These are phyloP conservation scores for Sambucus nigra DNA, from an alignment of 129 eudicot species.

Conservation along the genomic window DNA sequence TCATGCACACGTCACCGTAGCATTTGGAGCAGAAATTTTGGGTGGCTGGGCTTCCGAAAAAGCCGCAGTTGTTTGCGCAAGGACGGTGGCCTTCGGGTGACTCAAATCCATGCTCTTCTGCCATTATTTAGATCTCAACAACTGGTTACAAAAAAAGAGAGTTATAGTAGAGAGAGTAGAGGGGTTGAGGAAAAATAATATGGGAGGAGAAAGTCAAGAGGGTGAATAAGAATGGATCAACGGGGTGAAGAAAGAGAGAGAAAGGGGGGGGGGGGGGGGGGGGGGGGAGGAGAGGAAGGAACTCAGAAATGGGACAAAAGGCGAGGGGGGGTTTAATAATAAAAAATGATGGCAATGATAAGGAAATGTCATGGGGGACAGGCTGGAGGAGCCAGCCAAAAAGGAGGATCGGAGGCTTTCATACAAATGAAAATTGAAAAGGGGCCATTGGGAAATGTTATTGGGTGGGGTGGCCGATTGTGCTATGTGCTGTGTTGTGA, in stretches of 20 bases:
- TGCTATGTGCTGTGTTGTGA: no score
- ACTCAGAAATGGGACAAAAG: slow-evolving; percentile 7
- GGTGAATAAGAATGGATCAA: neutral
- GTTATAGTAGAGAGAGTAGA: neutral
- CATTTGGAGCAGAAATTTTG: slow-evolving; percentile 20
- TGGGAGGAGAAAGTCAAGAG: neutral
- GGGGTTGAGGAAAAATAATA: neutral
- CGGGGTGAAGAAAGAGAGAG: slow-evolving; percentile 1
- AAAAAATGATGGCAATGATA: neutral
- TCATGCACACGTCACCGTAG: slow-evolving; percentile 4
- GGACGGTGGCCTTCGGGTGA: slow-evolving; percentile 19
- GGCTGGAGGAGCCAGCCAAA: neutral
- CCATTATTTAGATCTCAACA: slow-evolving; percentile 5
- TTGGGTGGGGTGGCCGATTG: no score
- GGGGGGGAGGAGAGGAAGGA: neutral
- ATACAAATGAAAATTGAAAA: neutral
- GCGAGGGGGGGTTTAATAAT: neutral
- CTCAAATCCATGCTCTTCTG: slow-evolving; percentile 20
- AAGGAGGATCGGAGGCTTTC: neutral
- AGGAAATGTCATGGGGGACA: neutral
- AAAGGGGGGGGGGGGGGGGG: neutral
- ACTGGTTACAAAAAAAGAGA: neutral
- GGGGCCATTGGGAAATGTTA: no score
- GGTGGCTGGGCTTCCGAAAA: slow-evolving; percentile 23
- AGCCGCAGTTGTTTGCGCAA: slow-evolving; percentile 27